Percentiles rank a stretch among this genome's conserved stretches.
Conservation (phyloP, 768 basidiomycete species). For the Trametes meyenii region DNA sequence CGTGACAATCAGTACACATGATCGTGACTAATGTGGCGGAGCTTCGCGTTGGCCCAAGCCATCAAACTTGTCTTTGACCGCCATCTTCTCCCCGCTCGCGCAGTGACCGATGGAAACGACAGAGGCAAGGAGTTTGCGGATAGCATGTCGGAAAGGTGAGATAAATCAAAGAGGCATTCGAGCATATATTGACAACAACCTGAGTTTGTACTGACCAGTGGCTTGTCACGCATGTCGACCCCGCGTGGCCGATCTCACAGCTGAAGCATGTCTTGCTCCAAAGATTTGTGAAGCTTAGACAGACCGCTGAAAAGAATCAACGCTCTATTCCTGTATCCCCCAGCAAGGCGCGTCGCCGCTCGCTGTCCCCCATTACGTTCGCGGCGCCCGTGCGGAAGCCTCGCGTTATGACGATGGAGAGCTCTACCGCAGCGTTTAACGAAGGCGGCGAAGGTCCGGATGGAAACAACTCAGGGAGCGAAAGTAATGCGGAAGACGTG, state of each 20-base stretch:
- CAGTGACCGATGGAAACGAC: not conserved
- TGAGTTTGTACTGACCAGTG: conserved; percentile 74
- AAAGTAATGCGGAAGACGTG: conserved; percentile 35
- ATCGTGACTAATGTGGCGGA: conserved; percentile 10
- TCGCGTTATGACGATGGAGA: conserved; percentile 5
- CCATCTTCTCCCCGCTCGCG: not conserved
- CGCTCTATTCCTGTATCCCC: conserved; percentile 27
- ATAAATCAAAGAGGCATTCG: not conserved
- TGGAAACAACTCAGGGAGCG: conserved; percentile 17
- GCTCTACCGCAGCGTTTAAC: not conserved
- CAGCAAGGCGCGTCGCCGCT: conserved; percentile 35
- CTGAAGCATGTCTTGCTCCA: conserved; percentile 65
- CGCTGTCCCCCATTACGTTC: conserved; percentile 73
- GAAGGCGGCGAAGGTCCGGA: conserved; percentile 20
- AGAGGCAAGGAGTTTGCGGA: conserved; percentile 33
- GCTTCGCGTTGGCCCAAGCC: not conserved
- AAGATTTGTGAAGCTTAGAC: conserved; percentile 47
- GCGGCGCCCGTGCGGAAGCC: conserved; percentile 40
- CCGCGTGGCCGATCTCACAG: conserved; percentile 60
- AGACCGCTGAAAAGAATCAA: conserved; percentile 21
- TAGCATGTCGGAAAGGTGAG: conserved; percentile 63
- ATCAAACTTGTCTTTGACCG: not conserved
- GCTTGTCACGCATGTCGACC: conserved; percentile 70
- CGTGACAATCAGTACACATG: not conserved
- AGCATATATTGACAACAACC: not conserved